Evolutionary conservation across 176 grass and related monocot genomes (phyloP), one percentile per base, ranked within the genome.

Genomic region (Triticum turgidum): DNA sequence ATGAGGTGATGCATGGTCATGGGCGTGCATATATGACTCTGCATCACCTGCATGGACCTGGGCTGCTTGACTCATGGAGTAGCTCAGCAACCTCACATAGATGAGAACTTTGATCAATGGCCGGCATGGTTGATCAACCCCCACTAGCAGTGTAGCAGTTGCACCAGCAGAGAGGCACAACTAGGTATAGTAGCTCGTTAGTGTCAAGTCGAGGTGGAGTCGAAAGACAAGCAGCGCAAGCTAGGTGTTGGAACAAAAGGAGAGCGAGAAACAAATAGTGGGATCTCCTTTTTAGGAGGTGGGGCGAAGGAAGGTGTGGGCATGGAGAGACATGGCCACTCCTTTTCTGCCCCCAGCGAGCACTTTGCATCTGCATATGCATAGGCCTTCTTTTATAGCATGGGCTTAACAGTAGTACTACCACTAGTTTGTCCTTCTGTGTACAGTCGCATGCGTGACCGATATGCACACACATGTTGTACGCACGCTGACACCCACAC

Each of bases 221-320:
- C 67, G 34, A 41, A 61, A 44, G 56, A 30, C 84, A 54, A 39
- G 80, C 68, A 86, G 64, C 77, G 65, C 81, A 24, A 67, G 71
- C 82, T 82, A 54, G 45, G 39, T 66, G 69, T 84, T 74, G 76
- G 88, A 78, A 61, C 94, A 88, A 92, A 96, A 96, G 78, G 64
- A 61, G 21, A 18, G 73, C 61, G 80, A 76, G 58, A 80, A 83
- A 65, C 71, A 32, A 73, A 78, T 89, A 94, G 92, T 97, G 94
- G 97, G 97, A 94, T 88, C 94, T 91, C 82, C 94, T 97, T 99
- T 99, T 99, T 65, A 93, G 84, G 88, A 70, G 20, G 54, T 59
- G 54, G 54, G 51, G 51, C 51, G 51, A 1, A 54, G 51, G 17
- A 77, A 61, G 67, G 39, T 66, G 85, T 76, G 80, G 87, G 87